Evolutionary conservation across 345 rosid genomes (phyloP), one percentile per base, ranked within the genome.

Genomic region (Eucalyptus sp.): DNA sequence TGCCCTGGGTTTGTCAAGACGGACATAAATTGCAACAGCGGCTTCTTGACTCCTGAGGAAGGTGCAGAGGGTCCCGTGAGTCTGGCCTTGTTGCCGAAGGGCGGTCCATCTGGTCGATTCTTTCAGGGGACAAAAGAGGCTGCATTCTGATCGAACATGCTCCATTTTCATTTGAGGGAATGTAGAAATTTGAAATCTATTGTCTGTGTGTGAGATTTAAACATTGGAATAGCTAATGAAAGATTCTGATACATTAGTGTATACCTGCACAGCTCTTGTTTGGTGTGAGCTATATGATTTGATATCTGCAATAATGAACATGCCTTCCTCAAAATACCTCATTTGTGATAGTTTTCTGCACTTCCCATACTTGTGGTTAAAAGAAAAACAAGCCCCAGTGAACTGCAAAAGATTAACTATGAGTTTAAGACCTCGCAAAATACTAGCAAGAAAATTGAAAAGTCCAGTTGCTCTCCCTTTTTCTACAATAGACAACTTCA

Each of bases 1-100:
- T 87, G 91, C 66, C 91, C 91, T 27, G 89, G 91, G 10, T 90
- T 52, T 79, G 89, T 90, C 24, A 90, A 62, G 84, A 90, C 91
- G 18, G 91, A 87, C 48, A 48, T 87, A 2, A 87, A 87, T 49
- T 87, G 50, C 87, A 83, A 90, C 84, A 84, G 87, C 15, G 89
- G 91, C n/a, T 81, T 87, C 58, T 56, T 33, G 20, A 33, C 89
- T 33, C 83, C 71, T 8, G 91, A 87, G 41, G 89, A 90, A 87
- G 89, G 91, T 33, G 89, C 87, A 7, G 89, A 87, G 43, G 84
- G 87, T 56, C 89, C 89, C 25, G 89, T 87, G n/a, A 90, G 49
- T 62, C 52, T 87, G 56, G 89, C 91, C 51, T 62, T 87, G 60
- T n/a, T 87, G 84, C 91, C 91, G 12, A 29, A 81, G 17, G 89